Percentiles rank a stretch among this genome's conserved stretches.
phyloP scores from a whole-genome alignment of 441 rosid genomes.

The Euphorbia celastroides region DNA sequence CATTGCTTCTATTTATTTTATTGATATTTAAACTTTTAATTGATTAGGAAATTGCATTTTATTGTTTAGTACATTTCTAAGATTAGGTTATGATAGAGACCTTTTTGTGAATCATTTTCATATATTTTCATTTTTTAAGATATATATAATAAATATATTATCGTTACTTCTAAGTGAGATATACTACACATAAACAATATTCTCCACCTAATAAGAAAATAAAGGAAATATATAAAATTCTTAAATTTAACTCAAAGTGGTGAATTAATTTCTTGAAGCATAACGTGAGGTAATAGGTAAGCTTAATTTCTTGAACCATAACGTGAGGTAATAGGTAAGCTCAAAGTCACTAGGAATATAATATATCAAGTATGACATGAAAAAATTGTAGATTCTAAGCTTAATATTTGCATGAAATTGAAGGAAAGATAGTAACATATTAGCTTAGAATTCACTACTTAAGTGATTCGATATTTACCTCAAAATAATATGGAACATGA shows the following conservation, averaged over 20 bases:
- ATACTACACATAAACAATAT: neutral
- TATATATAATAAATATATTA: neutral
- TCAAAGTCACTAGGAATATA: neutral
- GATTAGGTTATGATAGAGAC: conserved; percentile 3
- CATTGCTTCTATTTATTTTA: neutral
- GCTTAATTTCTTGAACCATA: too few relatives aligned
- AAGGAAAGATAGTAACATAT: neutral
- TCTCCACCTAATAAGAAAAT: too few relatives aligned
- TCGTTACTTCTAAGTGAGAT: conserved; percentile 28
- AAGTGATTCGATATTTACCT: neutral
- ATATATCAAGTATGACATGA: neutral
- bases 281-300: too few relatives aligned
- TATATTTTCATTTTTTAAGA: neutral
- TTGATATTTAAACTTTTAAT: neutral
- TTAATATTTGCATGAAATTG: neutral
- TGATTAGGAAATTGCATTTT: neutral
- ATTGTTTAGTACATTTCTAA: neutral
- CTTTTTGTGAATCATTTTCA: neutral
- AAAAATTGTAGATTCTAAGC: neutral
- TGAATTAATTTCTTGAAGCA: neutral
- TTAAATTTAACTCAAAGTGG: neutral
- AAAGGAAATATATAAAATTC: neutral
- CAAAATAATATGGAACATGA: neutral
- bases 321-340: neutral
- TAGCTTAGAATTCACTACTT: neutral